Conservation (phyloP, 371 early-diverging fungal species). For the Saksenaea oblongispora region DNA sequence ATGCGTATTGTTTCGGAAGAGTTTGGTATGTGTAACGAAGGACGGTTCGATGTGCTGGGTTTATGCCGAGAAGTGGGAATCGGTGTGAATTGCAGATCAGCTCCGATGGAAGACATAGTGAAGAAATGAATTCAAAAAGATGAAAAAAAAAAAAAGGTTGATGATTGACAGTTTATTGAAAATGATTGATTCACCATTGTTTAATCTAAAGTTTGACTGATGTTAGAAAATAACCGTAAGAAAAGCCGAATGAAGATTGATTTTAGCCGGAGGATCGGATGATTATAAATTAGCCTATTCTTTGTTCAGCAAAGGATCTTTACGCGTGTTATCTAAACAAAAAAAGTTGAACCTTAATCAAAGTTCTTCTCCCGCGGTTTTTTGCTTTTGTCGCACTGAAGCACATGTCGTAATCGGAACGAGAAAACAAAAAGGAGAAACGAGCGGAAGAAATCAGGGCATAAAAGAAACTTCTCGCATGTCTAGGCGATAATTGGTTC, state of each 20-base stretch:
- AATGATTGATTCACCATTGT: no score
- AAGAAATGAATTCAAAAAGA: not conserved
- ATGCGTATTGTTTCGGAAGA: not conserved
- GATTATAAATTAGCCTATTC: not conserved
- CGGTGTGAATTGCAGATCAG: not conserved
- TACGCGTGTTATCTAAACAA: not conserved
- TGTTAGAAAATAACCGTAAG: not conserved
- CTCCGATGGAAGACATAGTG: not conserved
- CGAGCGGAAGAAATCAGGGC: not conserved
- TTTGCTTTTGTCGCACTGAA: not conserved
- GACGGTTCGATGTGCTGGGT: not conserved
- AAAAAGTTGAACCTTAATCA: not conserved
- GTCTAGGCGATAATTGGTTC: not conserved
- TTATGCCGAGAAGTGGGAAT: conserved; percentile 1
- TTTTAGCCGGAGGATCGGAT: not conserved
- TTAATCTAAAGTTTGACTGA: not conserved
- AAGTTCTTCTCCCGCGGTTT: not conserved
- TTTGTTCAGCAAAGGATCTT: not conserved
- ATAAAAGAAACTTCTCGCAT: not conserved
- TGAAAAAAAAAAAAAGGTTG: not conserved
- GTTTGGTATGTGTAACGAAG: not conserved
- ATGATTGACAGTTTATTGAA: no score
- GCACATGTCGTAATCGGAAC: not conserved
- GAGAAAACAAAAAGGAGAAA: not conserved
- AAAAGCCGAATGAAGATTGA: not conserved